These are phyloP conservation scores for Imleria badia DNA, from an alignment of 768 basidiomycete species.

Conservation along the genomic window DNA sequence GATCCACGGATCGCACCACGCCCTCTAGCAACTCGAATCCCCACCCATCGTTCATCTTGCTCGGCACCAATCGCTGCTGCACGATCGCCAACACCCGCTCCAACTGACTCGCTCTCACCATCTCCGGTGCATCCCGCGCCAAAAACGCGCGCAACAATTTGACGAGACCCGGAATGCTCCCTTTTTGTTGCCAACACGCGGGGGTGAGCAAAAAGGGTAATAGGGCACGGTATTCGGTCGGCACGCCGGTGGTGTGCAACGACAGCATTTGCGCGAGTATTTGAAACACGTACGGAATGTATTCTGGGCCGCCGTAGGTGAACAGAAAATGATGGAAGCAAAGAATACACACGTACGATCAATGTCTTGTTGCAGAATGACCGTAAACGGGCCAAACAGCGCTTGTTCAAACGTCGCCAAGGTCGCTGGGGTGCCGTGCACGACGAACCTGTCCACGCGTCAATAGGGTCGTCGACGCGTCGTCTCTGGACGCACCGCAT, in stretches of 20 bases:
- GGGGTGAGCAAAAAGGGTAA: constrained; percentile 85
- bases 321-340: not conserved
- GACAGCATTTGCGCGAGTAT: constrained; percentile 95
- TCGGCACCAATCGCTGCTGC: constrained; percentile 87
- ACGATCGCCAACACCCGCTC: constrained; percentile 80
- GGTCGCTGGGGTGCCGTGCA: constrained; percentile 63
- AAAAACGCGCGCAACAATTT: constrained; percentile 85
- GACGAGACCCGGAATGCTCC: constrained; percentile 91
- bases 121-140: constrained; percentile 60
- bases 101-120: constrained; percentile 71
- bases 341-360: constrained; percentile 57
- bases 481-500: constrained; percentile 58
- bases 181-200: constrained; percentile 88
- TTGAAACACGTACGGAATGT: constrained; percentile 97
- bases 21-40: constrained; percentile 88
- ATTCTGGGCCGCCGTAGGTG: constrained; percentile 48
- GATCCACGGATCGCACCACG: constrained; percentile 67
- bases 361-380: constrained; percentile 90
- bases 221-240: constrained; percentile 73
- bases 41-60: constrained; percentile 85
- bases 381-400: constrained; percentile 83
- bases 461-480: not conserved
- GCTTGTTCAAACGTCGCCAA: constrained; percentile 75
- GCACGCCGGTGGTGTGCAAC: constrained; percentile 64
- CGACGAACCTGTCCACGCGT: constrained; percentile 65